Evolutionary conservation across 306 rosid genomes (phyloP).

Genomic region (Malus domestica): DNA sequence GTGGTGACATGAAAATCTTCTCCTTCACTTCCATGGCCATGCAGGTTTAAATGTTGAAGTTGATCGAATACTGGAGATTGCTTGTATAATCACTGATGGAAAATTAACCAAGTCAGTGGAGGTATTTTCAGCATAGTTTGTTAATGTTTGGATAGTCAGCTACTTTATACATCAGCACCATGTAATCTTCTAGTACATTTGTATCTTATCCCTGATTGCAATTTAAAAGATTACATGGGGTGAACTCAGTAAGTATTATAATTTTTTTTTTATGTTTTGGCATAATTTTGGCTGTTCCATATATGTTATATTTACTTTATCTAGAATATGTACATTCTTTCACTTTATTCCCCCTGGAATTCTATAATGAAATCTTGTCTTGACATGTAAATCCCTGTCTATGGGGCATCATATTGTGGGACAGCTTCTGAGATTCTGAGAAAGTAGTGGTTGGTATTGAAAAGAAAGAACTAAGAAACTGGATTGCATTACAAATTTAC

Average conservation of each 20-base stretch:
- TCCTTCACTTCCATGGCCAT: constrained; percentile 8
- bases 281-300: neutral
- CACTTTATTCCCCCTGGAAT: neutral
- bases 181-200: neutral
- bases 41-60: constrained; percentile 80
- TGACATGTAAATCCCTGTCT: neutral
- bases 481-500: too few relatives aligned
- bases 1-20: neutral
- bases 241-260: neutral
- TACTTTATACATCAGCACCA: neutral
- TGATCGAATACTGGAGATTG: constrained; percentile 90
- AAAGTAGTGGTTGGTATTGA: neutral
- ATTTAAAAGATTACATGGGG: neutral
- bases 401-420: neutral
- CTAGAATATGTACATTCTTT: neutral
- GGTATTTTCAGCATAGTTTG: constrained; percentile 32
- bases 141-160: neutral
- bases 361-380: neutral
- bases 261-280: neutral
- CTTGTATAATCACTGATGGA: constrained; percentile 88
- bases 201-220: neutral
- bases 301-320: neutral
- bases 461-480: too few relatives aligned
- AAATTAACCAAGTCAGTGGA: constrained; percentile 59
- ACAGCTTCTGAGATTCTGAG: neutral